phyloP scores from a whole-genome alignment of 345 rosid species.

The Cardiospermum halicacabum region DNA sequence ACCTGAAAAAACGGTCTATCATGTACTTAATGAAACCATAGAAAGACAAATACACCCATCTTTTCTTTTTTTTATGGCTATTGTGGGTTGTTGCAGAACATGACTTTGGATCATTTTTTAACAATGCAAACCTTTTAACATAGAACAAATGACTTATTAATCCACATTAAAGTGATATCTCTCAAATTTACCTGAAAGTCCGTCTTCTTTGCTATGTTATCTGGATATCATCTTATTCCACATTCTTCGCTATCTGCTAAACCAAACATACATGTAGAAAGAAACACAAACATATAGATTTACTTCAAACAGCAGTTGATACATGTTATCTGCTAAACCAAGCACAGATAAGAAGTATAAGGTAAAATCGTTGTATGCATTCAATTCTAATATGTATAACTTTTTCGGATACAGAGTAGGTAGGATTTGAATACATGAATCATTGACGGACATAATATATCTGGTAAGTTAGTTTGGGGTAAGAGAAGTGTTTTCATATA shows the following conservation, averaged over 20 bases:
- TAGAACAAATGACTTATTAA: too few species aligned
- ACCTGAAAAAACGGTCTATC: conserved; percentile 58
- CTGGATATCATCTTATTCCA: too few species aligned
- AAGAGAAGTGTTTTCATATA: background rate
- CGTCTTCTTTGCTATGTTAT: too few species aligned
- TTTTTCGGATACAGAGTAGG: background rate
- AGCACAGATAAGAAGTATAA: background rate
- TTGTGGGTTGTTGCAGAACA: background rate
- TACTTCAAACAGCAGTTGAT: background rate
- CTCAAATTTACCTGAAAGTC: too few species aligned
- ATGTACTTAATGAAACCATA: conserved; percentile 13
- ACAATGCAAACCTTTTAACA: background rate
- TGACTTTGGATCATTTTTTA: background rate
- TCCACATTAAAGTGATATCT: too few species aligned
- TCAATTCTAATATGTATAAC: too few species aligned
- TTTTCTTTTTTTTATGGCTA: conserved; percentile 1
- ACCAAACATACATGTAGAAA: background rate
- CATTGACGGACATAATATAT: background rate
- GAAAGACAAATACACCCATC: background rate
- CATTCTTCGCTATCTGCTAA: too few species aligned
- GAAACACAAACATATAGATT: background rate
- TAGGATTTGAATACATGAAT: background rate
- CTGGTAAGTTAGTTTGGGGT: background rate
- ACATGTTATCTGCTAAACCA: too few species aligned
- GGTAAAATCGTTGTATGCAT: background rate